These are phyloP conservation scores for Nectriaceae sp. DNA, from an alignment of 2,329 filamentous ascomycete species.

Conservation along the genomic window DNA sequence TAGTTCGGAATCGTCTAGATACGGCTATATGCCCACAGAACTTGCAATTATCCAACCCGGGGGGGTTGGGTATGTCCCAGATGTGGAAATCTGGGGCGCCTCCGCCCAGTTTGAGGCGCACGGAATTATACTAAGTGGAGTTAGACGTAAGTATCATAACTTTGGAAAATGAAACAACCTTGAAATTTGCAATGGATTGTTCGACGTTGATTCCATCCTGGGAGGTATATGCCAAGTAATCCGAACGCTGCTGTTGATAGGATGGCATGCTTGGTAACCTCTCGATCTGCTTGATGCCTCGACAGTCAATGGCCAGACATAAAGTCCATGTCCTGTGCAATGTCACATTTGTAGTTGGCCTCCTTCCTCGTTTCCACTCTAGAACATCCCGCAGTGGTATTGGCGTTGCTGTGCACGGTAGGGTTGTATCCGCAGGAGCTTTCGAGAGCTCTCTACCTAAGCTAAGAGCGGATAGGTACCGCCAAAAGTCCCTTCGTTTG, in stretches of 20 bases:
- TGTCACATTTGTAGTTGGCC: not conserved
- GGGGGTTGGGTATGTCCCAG: conserved; percentile 10
- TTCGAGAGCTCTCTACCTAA: not conserved
- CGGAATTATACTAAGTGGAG: not conserved
- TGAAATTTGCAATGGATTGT: too few relatives aligned
- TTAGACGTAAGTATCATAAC: too few relatives aligned
- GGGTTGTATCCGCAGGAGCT: not conserved
- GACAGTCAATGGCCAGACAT: conserved; percentile 3
- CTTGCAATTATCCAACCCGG: conserved; percentile 3
- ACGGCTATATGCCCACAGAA: not conserved
- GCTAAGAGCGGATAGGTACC: not conserved
- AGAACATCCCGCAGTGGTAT: not conserved
- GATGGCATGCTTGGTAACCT: not conserved
- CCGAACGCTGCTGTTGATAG: not conserved
- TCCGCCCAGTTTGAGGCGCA: not conserved
- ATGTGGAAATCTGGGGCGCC: not conserved
- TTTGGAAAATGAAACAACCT: too few relatives aligned
- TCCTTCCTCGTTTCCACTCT: not conserved
- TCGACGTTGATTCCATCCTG: not conserved
- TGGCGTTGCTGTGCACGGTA: not conserved
- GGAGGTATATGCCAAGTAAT: not conserved
- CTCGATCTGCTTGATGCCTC: conserved; percentile 6
- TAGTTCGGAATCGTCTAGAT: not conserved
- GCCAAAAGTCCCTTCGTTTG: not conserved
- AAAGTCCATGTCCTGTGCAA: not conserved